Conservation (phyloP, 2,329 filamentous ascomycete genomes). For the Paraphaeosphaeria minitans region DNA sequence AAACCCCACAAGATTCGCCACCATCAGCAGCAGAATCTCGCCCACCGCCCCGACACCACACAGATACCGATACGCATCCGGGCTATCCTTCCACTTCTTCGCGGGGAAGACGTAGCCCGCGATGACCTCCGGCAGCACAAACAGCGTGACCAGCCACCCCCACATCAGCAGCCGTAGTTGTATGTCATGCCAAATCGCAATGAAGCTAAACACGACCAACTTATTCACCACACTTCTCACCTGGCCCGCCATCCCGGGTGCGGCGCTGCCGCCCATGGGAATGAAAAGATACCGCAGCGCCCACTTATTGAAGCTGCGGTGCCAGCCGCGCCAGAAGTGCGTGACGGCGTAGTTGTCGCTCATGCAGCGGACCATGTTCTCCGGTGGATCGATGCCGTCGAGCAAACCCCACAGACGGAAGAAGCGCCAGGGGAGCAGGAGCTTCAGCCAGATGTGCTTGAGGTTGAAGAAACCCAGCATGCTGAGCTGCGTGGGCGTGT, state of each 20-base stretch:
- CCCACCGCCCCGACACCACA: slow-evolving; percentile 79
- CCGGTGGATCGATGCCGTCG: slow-evolving; percentile 91
- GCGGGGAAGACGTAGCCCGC: slow-evolving; percentile 74
- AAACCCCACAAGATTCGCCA: slow-evolving; percentile 92
- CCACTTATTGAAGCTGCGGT: slow-evolving; percentile 94
- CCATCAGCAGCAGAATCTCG: slow-evolving; percentile 95
- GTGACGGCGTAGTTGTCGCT: slow-evolving; percentile 91
- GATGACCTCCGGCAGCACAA: slow-evolving; percentile 86
- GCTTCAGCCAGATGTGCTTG: slow-evolving; percentile 96
- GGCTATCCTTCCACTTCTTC: slow-evolving; percentile 70
- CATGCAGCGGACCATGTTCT: slow-evolving; percentile 98
- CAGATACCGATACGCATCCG: slow-evolving; percentile 77
- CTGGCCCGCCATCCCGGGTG: slow-evolving; percentile 47
- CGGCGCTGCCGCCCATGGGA: slow-evolving; percentile 75
- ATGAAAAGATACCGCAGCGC: slow-evolving; percentile 92
- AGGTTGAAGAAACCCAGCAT: slow-evolving; percentile 96
- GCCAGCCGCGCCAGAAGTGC: slow-evolving; percentile 96
- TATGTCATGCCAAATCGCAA: slow-evolving; percentile 98
- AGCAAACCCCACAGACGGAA: slow-evolving; percentile 95
- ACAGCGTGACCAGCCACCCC: slow-evolving; percentile 95
- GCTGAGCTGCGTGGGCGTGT: slow-evolving; percentile 84
- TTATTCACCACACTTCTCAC: slow-evolving; percentile 73
- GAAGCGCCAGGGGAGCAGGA: slow-evolving; percentile 95
- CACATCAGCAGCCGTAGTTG: slow-evolving; percentile 87
- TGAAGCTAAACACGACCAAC: slow-evolving; percentile 89